Conservation (phyloP, 75 land plant species). For the Selaginella tamariscina region DNA sequence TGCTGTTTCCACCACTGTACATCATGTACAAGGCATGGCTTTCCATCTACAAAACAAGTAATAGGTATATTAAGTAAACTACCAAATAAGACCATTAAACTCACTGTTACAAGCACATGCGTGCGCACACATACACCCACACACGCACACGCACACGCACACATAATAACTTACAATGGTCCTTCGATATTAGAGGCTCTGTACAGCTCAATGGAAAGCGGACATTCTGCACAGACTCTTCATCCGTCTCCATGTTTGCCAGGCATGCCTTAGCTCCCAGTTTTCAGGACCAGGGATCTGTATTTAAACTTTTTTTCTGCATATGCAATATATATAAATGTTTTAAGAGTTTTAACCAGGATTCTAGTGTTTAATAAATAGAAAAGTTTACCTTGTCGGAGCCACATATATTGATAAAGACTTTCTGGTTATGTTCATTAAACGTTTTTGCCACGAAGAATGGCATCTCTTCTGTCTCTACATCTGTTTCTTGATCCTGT, state of each 20-base stretch:
- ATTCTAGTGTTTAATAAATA: neutral
- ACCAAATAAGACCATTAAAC: too few species aligned
- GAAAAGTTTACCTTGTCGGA: conserved; percentile 17
- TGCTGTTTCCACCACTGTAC: conserved; percentile 21
- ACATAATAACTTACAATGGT: conserved; percentile 5
- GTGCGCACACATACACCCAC: too few species aligned
- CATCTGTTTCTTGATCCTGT: neutral
- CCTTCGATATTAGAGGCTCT: conserved; percentile 13
- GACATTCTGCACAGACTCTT: conserved; percentile 16
- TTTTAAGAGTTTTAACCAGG: neutral
- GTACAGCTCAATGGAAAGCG: conserved; percentile 25
- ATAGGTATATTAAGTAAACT: too few species aligned
- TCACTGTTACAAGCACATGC: neutral
- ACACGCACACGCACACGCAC: too few species aligned
- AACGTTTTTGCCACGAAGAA: conserved; percentile 25
- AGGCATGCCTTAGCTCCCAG: conserved; percentile 17
- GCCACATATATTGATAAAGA: conserved; percentile 25
- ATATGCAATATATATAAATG: neutral
- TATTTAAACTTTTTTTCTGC: neutral
- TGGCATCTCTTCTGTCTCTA: conserved; percentile 15
- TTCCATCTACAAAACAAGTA: conserved; percentile 23
- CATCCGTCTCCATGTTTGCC: conserved; percentile 11
- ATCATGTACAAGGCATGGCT: conserved; percentile 22
- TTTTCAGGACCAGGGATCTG: conserved; percentile 10
- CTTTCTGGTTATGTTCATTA: conserved; percentile 21